Evolutionary conservation across 192 early-diverging fungal genomes (phyloP), one percentile per base, ranked within the genome.

Genomic region (Rhizophagus prolifer): DNA sequence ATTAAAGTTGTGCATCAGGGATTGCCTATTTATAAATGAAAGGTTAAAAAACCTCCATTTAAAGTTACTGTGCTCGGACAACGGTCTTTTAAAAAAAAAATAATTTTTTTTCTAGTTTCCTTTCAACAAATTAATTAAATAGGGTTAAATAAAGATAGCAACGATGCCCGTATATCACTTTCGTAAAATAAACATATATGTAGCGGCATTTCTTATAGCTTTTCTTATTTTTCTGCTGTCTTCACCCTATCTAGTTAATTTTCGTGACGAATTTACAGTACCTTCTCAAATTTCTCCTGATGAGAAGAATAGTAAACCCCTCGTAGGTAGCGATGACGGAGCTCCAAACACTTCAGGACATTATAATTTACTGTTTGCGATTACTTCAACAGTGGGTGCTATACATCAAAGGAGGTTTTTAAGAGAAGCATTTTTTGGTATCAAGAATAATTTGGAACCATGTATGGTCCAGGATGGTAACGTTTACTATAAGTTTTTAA

Each of bases 351-450:
- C 16, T 8, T n/a, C 41, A 6, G 75, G 77, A 16, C 80, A 88
- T 36, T 86, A 88, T 47, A 76, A 80, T 47, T 81, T 85, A 50
- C 59, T 89, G n/a, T 71, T 89, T 9, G 71, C 86, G 10, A 84
- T 89, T 66, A 79, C 82, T 16, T 86, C 88, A 21, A 76, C 76
- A 41, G 76, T 82, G 47, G 76, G 62, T 61, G 74, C 79, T 63
- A 81, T 84, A 0, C 78, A 74, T 28, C 81, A 84, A 25, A 83
- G 88, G 26, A 77, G 76, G 31, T 80, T 86, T 79, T 81, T 89
- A 26, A 85, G 88, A 23, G 79, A 86, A 69, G 79, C 78, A 7
- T 75, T 87, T 59, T 89, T 89, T 83, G 88, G 88, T 12, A 82
- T 88, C 58, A 64, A 76, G 26, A 76, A 89, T 73, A 89, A 86